A percentile compares a stretch with the other conserved stretches of the same genome.
Evolutionary conservation across 2,329 filamentous ascomycete species (phyloP).

Genomic region (Colletotrichum graminicola): DNA sequence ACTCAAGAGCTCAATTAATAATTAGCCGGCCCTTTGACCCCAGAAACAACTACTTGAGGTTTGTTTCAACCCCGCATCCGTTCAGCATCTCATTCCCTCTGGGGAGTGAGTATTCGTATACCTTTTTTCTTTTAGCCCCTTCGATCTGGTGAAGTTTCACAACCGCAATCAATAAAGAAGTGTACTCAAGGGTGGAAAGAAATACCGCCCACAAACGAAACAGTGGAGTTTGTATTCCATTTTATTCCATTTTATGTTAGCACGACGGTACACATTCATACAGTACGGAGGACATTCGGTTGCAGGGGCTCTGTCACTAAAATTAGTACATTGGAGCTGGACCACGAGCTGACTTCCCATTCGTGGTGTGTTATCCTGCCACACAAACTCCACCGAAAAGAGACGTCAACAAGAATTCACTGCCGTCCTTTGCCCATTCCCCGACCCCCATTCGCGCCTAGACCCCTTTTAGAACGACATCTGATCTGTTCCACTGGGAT

Average conservation of each 20-base stretch:
- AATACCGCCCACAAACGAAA: conserved; percentile 28
- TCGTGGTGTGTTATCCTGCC: conserved; percentile 23
- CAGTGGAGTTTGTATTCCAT: background rate
- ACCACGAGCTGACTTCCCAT: conserved; percentile 18
- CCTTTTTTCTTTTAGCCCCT: background rate
- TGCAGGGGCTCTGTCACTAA: conserved; percentile 35
- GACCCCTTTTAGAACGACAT: conserved; percentile 32
- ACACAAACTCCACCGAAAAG: conserved; percentile 17
- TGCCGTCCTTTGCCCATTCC: conserved; percentile 23
- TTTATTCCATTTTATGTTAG: background rate
- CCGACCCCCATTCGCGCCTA: conserved; percentile 30
- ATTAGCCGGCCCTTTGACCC: conserved; percentile 23
- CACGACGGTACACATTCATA: background rate
- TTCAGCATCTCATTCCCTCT: conserved; percentile 9
- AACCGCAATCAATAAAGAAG: conserved; percentile 3
- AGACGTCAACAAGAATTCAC: conserved; percentile 28
- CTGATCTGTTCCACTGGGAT: conserved; percentile 16
- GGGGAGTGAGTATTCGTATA: background rate
- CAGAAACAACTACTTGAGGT: conserved; percentile 25
- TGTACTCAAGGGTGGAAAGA: conserved; percentile 27
- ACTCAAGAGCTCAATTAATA: conserved; percentile 3
- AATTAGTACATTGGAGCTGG: conserved; percentile 33
- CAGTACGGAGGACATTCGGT: background rate
- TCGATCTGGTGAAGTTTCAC: background rate
- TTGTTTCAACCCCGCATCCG: conserved; percentile 26